Conservation (phyloP, 192 early-diverging fungal species). For the Funneliformis geosporum region DNA sequence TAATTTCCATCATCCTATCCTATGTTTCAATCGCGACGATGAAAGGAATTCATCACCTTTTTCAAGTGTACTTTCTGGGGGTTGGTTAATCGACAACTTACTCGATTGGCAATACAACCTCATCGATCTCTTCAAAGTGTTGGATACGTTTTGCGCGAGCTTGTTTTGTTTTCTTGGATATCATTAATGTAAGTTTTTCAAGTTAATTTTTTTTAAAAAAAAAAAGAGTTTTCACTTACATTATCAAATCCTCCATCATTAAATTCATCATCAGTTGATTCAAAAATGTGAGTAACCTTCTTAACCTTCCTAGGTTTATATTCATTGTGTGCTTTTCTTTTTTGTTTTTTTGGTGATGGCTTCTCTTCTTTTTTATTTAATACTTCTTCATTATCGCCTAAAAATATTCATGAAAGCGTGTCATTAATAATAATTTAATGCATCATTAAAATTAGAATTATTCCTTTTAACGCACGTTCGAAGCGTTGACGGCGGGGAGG, state of each 20-base stretch:
- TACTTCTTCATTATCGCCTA: neutral
- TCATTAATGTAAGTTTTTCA: conserved; percentile 7
- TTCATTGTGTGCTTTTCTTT: neutral
- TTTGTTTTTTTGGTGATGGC: neutral
- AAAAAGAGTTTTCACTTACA: neutral
- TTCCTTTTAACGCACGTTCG: neutral
- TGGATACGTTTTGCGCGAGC: conserved; percentile 6
- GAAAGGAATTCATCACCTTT: neutral
- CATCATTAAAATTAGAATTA: neutral
- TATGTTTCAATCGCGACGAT: neutral
- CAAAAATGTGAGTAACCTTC: neutral
- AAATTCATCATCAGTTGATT: neutral
- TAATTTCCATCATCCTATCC: neutral
- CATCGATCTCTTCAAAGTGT: conserved; percentile 21
- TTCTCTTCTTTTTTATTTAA: neutral
- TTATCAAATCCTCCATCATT: neutral
- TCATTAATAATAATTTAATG: neutral
- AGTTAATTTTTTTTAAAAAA: neutral
- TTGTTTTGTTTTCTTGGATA: neutral
- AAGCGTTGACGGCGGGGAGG: neutral
- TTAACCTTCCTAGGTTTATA: neutral
- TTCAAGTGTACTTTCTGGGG: neutral
- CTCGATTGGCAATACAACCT: conserved; percentile 16
- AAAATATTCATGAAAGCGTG: neutral
- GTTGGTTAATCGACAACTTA: neutral